Evolutionary conservation across 2,329 filamentous ascomycete species (phyloP).

Genomic region (Apiospora sp.): DNA sequence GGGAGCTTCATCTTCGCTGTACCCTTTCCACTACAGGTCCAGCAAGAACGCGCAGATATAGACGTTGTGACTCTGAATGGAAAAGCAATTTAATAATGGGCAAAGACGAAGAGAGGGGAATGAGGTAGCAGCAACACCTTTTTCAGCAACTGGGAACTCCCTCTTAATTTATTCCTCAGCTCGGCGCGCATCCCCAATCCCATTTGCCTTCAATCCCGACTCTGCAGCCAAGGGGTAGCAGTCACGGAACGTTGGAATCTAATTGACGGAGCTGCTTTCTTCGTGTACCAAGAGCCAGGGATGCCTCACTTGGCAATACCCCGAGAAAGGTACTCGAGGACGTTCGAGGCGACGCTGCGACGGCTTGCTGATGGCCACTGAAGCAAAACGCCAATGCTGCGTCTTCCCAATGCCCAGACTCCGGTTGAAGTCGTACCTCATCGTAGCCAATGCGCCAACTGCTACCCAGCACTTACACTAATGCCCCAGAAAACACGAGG

Average conservation of each 20-base stretch:
- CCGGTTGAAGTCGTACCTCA: not conserved
- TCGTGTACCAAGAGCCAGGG: not conserved
- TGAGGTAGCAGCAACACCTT: not conserved
- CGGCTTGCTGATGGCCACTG: not conserved
- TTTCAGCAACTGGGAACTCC: not conserved
- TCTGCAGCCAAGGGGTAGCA: conserved; percentile 8
- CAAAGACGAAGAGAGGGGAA: not conserved
- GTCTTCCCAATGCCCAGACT: not conserved
- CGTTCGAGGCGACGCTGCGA: not conserved
- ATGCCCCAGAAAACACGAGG: not conserved
- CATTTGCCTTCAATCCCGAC: not conserved
- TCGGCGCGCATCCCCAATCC: not conserved
- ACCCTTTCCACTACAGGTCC: no score
- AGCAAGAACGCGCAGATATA: not conserved
- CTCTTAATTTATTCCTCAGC: conserved; percentile 2
- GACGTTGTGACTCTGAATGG: not conserved
- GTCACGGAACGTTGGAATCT: not conserved
- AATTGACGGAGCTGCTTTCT: not conserved
- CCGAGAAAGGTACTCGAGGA: not conserved
- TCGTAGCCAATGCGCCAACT: not conserved
- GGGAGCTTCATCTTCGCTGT: conserved; percentile 35
- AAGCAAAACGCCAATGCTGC: not conserved
- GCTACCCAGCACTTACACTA: not conserved
- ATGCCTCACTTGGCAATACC: not conserved
- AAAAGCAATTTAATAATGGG: not conserved